Percentiles rank a stretch among this genome's conserved stretches.
Conservation (phyloP, 306 rosid genomes). For the Vigna reflexopilosa region DNA sequence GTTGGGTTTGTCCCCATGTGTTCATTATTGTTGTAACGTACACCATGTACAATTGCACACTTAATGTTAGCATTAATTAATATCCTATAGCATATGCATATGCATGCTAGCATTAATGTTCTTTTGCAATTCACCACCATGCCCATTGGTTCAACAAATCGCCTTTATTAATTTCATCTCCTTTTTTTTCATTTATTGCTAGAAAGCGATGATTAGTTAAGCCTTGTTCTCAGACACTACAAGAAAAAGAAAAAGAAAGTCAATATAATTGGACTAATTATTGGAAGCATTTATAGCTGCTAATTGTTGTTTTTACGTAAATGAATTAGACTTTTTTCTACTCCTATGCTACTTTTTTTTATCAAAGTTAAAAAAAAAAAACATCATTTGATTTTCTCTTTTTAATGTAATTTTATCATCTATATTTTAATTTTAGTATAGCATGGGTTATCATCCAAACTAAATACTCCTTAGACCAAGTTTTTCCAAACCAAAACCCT, state of each 20-base stretch:
- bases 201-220: background rate
- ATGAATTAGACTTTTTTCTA: background rate
- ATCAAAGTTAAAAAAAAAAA: too few relatives aligned
- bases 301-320: background rate
- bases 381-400: too few relatives aligned
- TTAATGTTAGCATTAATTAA: background rate
- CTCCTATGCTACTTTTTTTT: too few relatives aligned
- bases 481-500: background rate
- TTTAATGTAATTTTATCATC: too few relatives aligned
- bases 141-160: background rate
- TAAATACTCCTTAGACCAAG: background rate
- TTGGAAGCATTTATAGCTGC: background rate
- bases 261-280: background rate
- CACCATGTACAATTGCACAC: background rate
- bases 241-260: too few relatives aligned
- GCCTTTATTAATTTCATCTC: background rate
- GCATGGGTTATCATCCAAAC: too few relatives aligned
- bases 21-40: slow-evolving; percentile 26
- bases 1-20: slow-evolving; percentile 22
- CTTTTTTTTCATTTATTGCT: background rate
- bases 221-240: slow-evolving; percentile 12
- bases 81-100: background rate
- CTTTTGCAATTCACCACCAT: background rate
- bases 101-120: background rate
- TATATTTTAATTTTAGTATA: too few relatives aligned